These are phyloP conservation scores for Fusarium mangiferae DNA, from an alignment of 2,329 filamentous ascomycete species.

Conservation along the genomic window DNA sequence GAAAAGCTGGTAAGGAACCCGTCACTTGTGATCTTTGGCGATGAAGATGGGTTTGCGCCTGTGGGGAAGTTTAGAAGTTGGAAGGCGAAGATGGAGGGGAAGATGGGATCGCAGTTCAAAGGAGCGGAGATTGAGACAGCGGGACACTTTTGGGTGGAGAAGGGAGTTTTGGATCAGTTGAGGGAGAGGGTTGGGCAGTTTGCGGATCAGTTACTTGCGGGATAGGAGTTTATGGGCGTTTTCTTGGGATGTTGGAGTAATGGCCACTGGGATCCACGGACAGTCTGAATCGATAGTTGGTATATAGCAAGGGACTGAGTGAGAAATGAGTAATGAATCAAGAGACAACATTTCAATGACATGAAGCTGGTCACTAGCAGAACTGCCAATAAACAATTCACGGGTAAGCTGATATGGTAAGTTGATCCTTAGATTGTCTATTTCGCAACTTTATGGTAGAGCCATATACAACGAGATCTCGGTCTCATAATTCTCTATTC, in stretches of 20 bases:
- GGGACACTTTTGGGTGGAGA: constrained; percentile 72
- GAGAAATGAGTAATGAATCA: neutral
- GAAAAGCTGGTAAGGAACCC: constrained; percentile 66
- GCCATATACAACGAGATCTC: neutral
- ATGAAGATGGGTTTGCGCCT: constrained; percentile 78
- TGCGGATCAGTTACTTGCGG: constrained; percentile 35
- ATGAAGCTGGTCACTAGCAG: fast-evolving
- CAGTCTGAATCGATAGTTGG: too few relatives aligned
- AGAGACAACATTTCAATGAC: neutral
- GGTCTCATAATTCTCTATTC: neutral
- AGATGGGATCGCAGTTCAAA: constrained; percentile 57
- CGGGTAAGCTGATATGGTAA: fast-evolving
- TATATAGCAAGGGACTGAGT: neutral
- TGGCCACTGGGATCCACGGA: neutral
- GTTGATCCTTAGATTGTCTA: neutral
- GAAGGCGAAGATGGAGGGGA: constrained; percentile 63
- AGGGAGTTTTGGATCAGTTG: constrained; percentile 55
- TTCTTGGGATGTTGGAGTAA: neutral
- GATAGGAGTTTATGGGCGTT: neutral
- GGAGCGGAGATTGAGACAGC: constrained; percentile 62
- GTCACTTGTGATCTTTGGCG: constrained; percentile 79
- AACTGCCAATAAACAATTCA: fast-evolving
- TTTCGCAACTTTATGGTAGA: neutral
- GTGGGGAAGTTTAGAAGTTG: constrained; percentile 73
- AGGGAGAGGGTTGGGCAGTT: constrained; percentile 42